Evolutionary conservation across 2,329 filamentous ascomycete genomes (phyloP), one percentile per base, ranked within the genome.

Genomic region (Arachnomyces sp.): DNA sequence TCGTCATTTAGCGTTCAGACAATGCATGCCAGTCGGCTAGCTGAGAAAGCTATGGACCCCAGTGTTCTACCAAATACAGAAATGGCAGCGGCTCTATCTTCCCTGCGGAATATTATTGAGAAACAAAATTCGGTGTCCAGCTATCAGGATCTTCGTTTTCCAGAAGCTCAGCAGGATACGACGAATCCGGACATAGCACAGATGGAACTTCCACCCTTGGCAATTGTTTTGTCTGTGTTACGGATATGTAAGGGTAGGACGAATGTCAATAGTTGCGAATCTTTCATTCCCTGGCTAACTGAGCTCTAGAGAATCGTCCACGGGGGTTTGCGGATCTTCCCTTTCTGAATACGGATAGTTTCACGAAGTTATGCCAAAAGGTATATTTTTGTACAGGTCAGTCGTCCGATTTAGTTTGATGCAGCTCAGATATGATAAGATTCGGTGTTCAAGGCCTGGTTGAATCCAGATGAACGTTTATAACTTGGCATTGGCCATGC

Each of bases 1-100:
- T 71, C 70, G 0, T 67, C 70, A 2, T 60, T 73, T 14, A 61
- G 60, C 25, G 61, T 65, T 6, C 70, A 74, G 44, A 72, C 69
- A 0, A 64, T 62, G 3, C 67, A 70, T 51, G 70, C 63, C 4
- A 69, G 53, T 47, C 58, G 50, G 48, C 67, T 60, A 43, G 66
- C 59, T 43, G 71, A 53, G 55, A 67, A 50, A 40, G 64, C 54
- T 37, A 64, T 55, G 49, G 58, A 61, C 31, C 50, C 54, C 25
- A 58, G 56, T 29, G 57, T 58, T 3, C 51, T 57, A 9, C 56
- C 59, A 36, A 62, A 55, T 7, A 60, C 61, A 3, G 62, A 63
- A 31, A 64, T 66, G 40, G 55, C 49, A 12, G 58, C 59, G 12
- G 63, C 63, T 11, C 51, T 66, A 4, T 55, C 60, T 1, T 57